A percentile compares a stretch with the other conserved stretches of the same genome.
These are phyloP conservation scores for Russula emetica DNA, from an alignment of 768 basidiomycete species.

Conservation along the genomic window DNA sequence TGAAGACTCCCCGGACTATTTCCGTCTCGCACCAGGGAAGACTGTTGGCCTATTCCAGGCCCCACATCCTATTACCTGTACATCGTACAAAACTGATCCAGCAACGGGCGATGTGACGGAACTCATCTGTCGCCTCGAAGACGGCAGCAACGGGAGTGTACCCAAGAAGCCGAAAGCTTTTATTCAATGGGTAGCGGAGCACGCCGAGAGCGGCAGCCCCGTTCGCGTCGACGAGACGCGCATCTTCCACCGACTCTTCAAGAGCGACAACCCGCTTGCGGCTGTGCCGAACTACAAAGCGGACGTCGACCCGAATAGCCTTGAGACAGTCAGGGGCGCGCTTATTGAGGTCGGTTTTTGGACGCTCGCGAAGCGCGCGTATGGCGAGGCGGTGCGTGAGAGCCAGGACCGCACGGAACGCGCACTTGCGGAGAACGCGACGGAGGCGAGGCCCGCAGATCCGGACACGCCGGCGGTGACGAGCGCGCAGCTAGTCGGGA, in stretches of 20 bases:
- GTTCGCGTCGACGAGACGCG: slow-evolving; percentile 85
- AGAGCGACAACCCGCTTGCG: slow-evolving; percentile 79
- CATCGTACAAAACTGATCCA: slow-evolving; percentile 77
- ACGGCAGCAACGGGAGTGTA: slow-evolving; percentile 44
- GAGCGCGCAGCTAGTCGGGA: slow-evolving; percentile 75
- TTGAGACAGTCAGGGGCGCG: slow-evolving; percentile 75
- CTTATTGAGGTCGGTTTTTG: slow-evolving; percentile 90
- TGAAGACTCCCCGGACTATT: slow-evolving; percentile 91
- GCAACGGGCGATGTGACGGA: slow-evolving; percentile 69
- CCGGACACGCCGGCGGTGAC: slow-evolving; percentile 68
- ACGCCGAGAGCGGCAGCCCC: slow-evolving; percentile 71
- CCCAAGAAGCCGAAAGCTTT: slow-evolving; percentile 84
- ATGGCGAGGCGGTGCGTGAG: slow-evolving; percentile 61
- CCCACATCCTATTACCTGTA: slow-evolving; percentile 88
- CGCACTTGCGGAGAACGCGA: slow-evolving; percentile 47
- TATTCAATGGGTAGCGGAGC: slow-evolving; percentile 96
- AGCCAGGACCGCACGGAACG: slow-evolving; percentile 58
- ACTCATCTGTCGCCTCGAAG: slow-evolving; percentile 74
- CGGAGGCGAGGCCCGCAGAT: slow-evolving; percentile 35
- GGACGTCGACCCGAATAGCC: slow-evolving; percentile 78
- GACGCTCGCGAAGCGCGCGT: slow-evolving; percentile 64
- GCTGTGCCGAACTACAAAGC: slow-evolving; percentile 68
- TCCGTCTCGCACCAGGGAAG: slow-evolving; percentile 96
- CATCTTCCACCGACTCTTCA: slow-evolving; percentile 91
- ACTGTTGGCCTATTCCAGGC: slow-evolving; percentile 95